Evolutionary conservation across 2,329 filamentous ascomycete species (phyloP).

Genomic region (Gyromitra esculenta): DNA sequence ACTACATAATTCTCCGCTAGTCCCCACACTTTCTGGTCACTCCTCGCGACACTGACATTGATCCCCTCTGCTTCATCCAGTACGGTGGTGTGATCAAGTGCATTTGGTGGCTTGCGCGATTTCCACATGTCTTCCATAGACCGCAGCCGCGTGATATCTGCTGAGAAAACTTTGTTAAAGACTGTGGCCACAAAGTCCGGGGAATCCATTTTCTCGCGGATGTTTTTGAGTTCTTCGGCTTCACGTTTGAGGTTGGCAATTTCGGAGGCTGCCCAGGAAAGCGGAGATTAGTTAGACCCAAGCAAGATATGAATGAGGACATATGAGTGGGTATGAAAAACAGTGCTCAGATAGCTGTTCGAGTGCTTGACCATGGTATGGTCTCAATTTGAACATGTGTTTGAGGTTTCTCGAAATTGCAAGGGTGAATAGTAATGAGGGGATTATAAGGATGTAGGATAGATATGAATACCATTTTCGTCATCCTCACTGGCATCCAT

Average conservation of each 20-base stretch:
- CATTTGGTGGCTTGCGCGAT: slow-evolving; percentile 73
- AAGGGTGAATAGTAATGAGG: background rate
- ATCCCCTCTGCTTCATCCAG: slow-evolving; percentile 66
- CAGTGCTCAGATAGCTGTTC: slow-evolving; percentile 8
- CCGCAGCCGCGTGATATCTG: slow-evolving; percentile 81
- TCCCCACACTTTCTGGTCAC: slow-evolving; percentile 83
- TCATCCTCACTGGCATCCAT: slow-evolving; percentile 82
- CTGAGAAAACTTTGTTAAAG: slow-evolving; percentile 91
- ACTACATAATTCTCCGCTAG: slow-evolving; percentile 83
- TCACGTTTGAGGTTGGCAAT: slow-evolving; percentile 88
- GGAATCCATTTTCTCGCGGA: slow-evolving; percentile 82
- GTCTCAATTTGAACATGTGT: background rate
- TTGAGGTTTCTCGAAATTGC: slow-evolving; percentile 1
- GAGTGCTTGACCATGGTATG: background rate
- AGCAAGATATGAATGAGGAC: background rate
- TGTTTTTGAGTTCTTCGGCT: slow-evolving; percentile 81
- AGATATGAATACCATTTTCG: slow-evolving; percentile 72
- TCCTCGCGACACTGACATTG: slow-evolving; percentile 66
- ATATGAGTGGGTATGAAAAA: background rate
- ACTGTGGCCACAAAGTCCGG: slow-evolving; percentile 79
- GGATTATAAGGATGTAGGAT: background rate
- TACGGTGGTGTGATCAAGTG: slow-evolving; percentile 75
- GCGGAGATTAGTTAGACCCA: slow-evolving; percentile 20
- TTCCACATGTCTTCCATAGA: slow-evolving; percentile 99
- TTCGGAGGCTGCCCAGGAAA: slow-evolving; percentile 69